Evolutionary conservation across 331 rosid genomes (phyloP).

Genomic region (Ulmus americana): DNA sequence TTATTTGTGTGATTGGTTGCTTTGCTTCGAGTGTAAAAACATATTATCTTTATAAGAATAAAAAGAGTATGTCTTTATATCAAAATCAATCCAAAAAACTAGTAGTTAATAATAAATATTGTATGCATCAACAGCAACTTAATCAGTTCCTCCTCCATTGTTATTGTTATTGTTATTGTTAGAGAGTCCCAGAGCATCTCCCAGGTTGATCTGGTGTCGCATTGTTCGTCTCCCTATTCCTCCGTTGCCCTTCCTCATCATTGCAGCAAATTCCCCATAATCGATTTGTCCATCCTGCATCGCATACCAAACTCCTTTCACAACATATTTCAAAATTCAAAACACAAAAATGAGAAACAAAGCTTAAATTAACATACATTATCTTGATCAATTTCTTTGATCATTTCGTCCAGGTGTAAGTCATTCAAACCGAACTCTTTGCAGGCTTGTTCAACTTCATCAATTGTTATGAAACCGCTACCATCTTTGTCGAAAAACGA

Average conservation of each 20-base stretch:
- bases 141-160: no score
- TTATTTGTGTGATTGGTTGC: not conserved
- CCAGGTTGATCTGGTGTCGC: slow-evolving; percentile 35
- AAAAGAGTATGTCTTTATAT: not conserved
- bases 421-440: slow-evolving; percentile 43
- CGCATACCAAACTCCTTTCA: not conserved
- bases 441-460: slow-evolving; percentile 44
- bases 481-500: slow-evolving; percentile 46
- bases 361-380: slow-evolving; percentile 10
- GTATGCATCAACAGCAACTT: no score
- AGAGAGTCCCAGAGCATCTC: slow-evolving; percentile 35
- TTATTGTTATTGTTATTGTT: not conserved
- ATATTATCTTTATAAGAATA: not conserved
- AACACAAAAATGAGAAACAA: not conserved
- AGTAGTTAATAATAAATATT: not conserved
- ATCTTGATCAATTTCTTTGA: slow-evolving; percentile 42
- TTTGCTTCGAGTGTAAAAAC: no score
- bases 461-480: slow-evolving; percentile 45
- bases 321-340: not conserved
- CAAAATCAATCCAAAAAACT: not conserved
- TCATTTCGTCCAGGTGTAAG: slow-evolving; percentile 44
- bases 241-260: slow-evolving; percentile 51
- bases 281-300: slow-evolving; percentile 41
- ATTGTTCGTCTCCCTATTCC: slow-evolving; percentile 44
- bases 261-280: slow-evolving; percentile 42